These are phyloP conservation scores for Mycena filopes DNA, from an alignment of 768 basidiomycete species.

Conservation along the genomic window DNA sequence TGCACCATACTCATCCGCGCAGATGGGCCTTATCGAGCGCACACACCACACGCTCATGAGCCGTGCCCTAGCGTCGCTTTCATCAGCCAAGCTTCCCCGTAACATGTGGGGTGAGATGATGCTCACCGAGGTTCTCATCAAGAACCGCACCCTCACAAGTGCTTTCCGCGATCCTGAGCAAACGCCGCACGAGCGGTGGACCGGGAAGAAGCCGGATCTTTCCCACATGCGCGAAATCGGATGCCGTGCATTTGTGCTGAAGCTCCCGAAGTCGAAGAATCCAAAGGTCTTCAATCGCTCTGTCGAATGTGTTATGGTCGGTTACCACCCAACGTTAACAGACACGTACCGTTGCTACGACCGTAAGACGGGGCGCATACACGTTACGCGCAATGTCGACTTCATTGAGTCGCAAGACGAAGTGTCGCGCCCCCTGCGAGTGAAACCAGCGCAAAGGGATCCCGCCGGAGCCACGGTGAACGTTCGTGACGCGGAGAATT, in stretches of 20 bases:
- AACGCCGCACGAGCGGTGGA: slow-evolving; percentile 5
- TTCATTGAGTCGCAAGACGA: slow-evolving; percentile 12
- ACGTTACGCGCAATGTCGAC: slow-evolving; percentile 4
- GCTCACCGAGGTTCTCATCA: slow-evolving; percentile 31
- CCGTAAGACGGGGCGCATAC: neutral
- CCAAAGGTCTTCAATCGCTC: slow-evolving; percentile 13
- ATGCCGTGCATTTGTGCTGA: neutral
- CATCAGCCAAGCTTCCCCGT: slow-evolving; percentile 5
- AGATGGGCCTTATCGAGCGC: slow-evolving; percentile 10
- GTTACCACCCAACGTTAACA: neutral
- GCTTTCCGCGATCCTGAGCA: neutral
- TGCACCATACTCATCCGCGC: slow-evolving; percentile 3
- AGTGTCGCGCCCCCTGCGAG: neutral
- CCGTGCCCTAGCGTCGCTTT: neutral
- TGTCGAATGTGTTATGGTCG: slow-evolving; percentile 4
- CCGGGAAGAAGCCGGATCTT: slow-evolving; percentile 3
- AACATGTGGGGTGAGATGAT: slow-evolving; percentile 13
- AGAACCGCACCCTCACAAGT: slow-evolving; percentile 21
- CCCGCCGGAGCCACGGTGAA: neutral
- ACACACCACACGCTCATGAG: slow-evolving; percentile 1
- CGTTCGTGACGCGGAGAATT: neutral
- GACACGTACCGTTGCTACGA: slow-evolving; percentile 3
- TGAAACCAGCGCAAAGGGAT: neutral
- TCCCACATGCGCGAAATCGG: slow-evolving; percentile 10
- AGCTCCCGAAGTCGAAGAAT: slow-evolving; percentile 11